Conservation (phyloP, 176 grass and related monocot genomes). For the Bonia amplexicaulis region DNA sequence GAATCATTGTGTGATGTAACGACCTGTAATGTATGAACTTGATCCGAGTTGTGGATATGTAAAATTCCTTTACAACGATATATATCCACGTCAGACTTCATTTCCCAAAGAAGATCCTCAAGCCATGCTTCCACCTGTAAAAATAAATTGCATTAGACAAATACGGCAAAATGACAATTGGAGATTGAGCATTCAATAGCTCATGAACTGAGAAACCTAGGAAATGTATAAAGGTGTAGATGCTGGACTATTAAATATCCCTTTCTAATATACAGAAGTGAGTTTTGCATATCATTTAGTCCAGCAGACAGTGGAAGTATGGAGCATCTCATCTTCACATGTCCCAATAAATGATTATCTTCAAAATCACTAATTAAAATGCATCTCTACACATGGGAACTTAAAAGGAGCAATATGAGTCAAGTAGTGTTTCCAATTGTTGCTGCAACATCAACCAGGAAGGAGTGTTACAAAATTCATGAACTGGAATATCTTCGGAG, state of each 20-base stretch:
- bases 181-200: neutral
- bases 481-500: no score
- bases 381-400: neutral
- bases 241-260: neutral
- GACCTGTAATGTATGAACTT: conserved; percentile 93
- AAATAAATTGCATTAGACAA: conserved; percentile 8
- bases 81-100: conserved; percentile 64
- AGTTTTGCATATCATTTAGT: neutral
- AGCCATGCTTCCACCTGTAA: conserved; percentile 74
- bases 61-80: conserved; percentile 95
- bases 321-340: neutral
- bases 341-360: neutral
- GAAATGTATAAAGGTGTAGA: neutral
- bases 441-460: neutral
- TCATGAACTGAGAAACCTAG: neutral
- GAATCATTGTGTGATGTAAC: conserved; percentile 14
- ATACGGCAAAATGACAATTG: neutral
- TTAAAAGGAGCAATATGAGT: neutral
- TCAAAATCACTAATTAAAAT: neutral
- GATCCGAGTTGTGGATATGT: conserved; percentile 62
- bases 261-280: neutral
- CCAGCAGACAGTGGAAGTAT: neutral
- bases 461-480: neutral
- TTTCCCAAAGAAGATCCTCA: conserved; percentile 99
- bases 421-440: neutral